phyloP scores from a whole-genome alignment of 495 filamentous ascomycete species.

The Acidiella bohemica region DNA sequence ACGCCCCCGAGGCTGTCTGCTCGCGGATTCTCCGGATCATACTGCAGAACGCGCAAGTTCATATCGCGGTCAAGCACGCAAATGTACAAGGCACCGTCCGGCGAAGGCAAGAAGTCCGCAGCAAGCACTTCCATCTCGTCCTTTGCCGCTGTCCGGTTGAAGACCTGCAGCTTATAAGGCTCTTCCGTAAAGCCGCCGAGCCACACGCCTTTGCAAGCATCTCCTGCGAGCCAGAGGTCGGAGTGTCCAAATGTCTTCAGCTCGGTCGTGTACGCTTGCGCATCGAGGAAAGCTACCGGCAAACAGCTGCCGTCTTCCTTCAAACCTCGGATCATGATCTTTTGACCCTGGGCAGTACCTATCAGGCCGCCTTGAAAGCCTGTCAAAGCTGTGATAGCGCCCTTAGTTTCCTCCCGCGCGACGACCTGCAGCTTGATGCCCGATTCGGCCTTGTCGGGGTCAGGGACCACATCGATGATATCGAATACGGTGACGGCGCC shows the following conservation, averaged over 20 bases:
- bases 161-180: slow-evolving; percentile 87
- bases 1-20: slow-evolving; percentile 86
- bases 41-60: slow-evolving; percentile 78
- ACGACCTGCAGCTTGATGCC: slow-evolving; percentile 72
- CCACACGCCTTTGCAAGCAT: slow-evolving; percentile 88
- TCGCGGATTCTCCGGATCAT: slow-evolving; percentile 93
- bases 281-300: slow-evolving; percentile 95
- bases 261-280: slow-evolving; percentile 78
- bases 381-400: slow-evolving; percentile 80
- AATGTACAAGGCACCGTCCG: slow-evolving; percentile 69
- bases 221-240: slow-evolving; percentile 69
- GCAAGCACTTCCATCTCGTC: slow-evolving; percentile 69
- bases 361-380: slow-evolving; percentile 37
- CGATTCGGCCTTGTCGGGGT: slow-evolving; percentile 73
- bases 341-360: slow-evolving; percentile 91
- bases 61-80: slow-evolving; percentile 73
- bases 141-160: slow-evolving; percentile 65
- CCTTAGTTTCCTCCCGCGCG: slow-evolving; percentile 79
- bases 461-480: slow-evolving; percentile 71
- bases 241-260: slow-evolving; percentile 71
- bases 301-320: slow-evolving; percentile 87
- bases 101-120: slow-evolving; percentile 80
- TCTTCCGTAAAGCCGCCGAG: slow-evolving; percentile 79
- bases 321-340: slow-evolving; percentile 87
- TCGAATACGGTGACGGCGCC: slow-evolving; percentile 89